These are phyloP conservation scores for Talaromyces sp. DNA, from an alignment of 2,329 filamentous ascomycete species.

Conservation along the genomic window DNA sequence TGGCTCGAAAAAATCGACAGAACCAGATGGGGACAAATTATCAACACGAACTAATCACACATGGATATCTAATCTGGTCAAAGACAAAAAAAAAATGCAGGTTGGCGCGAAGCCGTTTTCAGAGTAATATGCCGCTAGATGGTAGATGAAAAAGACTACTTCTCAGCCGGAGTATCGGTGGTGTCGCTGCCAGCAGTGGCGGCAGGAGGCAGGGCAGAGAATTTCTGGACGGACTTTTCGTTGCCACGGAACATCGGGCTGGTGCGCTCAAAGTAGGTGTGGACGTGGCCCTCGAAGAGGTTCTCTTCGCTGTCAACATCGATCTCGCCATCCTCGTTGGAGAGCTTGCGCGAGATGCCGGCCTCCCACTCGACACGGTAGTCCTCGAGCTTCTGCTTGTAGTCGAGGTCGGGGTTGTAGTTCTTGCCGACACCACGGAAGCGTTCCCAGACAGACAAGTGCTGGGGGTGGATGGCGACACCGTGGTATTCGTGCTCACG, in stretches of 20 bases:
- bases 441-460: conserved; percentile 85
- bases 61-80: not conserved
- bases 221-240: conserved; percentile 25
- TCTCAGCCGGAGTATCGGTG: conserved; percentile 1
- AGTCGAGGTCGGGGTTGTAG: conserved; percentile 80
- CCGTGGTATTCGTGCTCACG: conserved; percentile 82
- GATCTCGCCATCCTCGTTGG: conserved; percentile 44
- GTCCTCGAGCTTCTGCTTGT: conserved; percentile 77
- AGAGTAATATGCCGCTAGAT: not conserved
- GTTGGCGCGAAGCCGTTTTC: not conserved
- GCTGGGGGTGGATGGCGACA: conserved; percentile 82
- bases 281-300: conserved; percentile 45
- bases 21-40: not conserved
- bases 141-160: not conserved
- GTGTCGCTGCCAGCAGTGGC: conserved; percentile 14
- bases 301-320: conserved; percentile 41
- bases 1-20: not conserved
- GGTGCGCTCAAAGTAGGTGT: conserved; percentile 51
- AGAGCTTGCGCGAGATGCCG: conserved; percentile 41
- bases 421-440: conserved; percentile 69
- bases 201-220: conserved; percentile 29
- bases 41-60: not conserved
- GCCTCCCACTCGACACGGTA: conserved; percentile 60
- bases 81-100: not conserved
- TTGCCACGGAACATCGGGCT: conserved; percentile 37